Conservation (phyloP, 495 filamentous ascomycete species). For the Apodospora peruviana region DNA sequence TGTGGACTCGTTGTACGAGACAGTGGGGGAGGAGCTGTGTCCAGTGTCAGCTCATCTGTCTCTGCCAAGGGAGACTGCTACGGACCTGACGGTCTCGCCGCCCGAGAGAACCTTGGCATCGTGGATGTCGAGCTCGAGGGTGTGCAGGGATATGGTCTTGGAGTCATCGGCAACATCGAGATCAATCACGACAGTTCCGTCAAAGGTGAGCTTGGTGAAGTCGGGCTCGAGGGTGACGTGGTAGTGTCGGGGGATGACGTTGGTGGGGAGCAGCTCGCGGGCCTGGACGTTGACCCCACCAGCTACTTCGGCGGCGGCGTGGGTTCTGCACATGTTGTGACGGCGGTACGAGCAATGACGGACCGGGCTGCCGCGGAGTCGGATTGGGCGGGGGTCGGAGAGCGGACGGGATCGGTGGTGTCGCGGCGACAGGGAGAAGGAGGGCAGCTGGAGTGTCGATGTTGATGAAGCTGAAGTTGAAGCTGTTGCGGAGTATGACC, state of each 20-base stretch:
- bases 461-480: conserved; percentile 7
- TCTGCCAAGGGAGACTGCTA: background rate
- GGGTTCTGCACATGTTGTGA: conserved; percentile 52
- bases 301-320: conserved; percentile 34
- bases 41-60: conserved; percentile 10
- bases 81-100: conserved; percentile 39
- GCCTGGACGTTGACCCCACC: conserved; percentile 42
- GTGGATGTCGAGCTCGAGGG: conserved; percentile 79
- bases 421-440: background rate
- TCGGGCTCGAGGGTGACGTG: conserved; percentile 69
- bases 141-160: conserved; percentile 81
- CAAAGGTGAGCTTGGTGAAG: conserved; percentile 63
- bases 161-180: conserved; percentile 83
- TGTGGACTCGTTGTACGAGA: conserved; percentile 56
- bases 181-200: conserved; percentile 63
- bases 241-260: conserved; percentile 64
- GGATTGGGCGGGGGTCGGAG: conserved; percentile 9
- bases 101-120: conserved; percentile 59
- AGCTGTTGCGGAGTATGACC: conserved; percentile 16
- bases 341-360: conserved; percentile 49
- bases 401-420: background rate
- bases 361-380: conserved; percentile 23
- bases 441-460: no score
- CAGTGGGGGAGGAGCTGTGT: conserved; percentile 43
- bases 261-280: conserved; percentile 57